phyloP scores from a whole-genome alignment of 2,329 filamentous ascomycete genomes.

The Fusarium praegraminearum region DNA sequence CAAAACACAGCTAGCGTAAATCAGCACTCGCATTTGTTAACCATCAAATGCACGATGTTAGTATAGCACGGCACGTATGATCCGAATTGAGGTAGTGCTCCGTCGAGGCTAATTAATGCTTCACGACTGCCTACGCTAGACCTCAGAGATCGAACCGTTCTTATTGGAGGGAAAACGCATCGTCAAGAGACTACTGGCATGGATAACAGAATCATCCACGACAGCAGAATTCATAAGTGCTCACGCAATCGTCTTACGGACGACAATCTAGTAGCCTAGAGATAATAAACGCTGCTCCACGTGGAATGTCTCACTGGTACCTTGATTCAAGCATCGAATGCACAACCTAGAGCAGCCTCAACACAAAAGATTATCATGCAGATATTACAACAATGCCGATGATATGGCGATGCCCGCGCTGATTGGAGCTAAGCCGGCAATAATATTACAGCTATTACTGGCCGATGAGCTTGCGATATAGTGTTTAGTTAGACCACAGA shows the following conservation, averaged over 20 bases:
- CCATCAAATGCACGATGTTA: neutral
- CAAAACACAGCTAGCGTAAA: too few species aligned
- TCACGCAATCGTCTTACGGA: neutral
- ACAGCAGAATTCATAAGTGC: conserved; percentile 11
- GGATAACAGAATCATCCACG: neutral
- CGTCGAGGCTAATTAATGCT: conserved; percentile 2
- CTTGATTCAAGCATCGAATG: too few species aligned
- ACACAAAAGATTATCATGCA: too few species aligned
- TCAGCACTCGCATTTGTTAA: too few species aligned
- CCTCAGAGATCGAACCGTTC: neutral
- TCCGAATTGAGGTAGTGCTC: conserved; percentile 6
- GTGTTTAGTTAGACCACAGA: too few species aligned
- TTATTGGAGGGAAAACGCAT: conserved; percentile 11
- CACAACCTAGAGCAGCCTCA: too few species aligned
- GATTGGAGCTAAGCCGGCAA: too few species aligned
- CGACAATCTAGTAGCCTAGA: neutral
- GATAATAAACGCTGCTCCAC: neutral
- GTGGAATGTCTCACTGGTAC: neutral
- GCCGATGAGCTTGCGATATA: too few species aligned
- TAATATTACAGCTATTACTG: too few species aligned
- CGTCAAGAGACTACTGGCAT: neutral
- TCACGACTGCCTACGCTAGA: neutral
- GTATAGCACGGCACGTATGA: conserved; percentile 6
- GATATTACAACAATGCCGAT: too few species aligned
- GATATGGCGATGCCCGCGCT: too few species aligned